Evolutionary conservation across 2,329 filamentous ascomycete genomes (phyloP).

Genomic region (Colletotrichum sidae): DNA sequence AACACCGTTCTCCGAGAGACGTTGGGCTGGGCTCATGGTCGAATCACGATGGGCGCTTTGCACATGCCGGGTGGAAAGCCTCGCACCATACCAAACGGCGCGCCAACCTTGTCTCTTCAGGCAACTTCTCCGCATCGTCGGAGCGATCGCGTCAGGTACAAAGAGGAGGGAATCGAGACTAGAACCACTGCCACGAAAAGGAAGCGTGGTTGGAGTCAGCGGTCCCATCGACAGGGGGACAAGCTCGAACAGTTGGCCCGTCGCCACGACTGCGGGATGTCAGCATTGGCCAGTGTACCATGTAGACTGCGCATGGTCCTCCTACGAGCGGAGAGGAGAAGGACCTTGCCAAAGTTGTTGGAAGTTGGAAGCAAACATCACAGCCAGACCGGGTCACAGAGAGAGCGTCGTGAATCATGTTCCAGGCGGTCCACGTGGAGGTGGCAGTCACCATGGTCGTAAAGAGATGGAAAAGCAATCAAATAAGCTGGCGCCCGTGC

Average conservation of each 20-base stretch:
- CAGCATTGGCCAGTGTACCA: constrained; percentile 18
- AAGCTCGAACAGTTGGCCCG: background rate
- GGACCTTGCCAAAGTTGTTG: constrained; percentile 14
- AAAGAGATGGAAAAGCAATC: constrained; percentile 1
- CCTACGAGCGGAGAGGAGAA: constrained; percentile 1
- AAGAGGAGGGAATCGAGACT: constrained; percentile 10
- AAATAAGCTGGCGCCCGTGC: constrained; percentile 6
- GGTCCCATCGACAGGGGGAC: constrained; percentile 18
- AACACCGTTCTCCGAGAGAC: constrained; percentile 3
- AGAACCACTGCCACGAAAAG: constrained; percentile 5
- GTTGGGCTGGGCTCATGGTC: constrained; percentile 5
- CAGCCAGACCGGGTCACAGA: background rate
- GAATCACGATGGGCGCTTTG: constrained; percentile 16
- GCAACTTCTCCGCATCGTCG: constrained; percentile 21
- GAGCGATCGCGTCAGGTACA: constrained; percentile 18
- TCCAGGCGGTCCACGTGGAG: constrained; percentile 7
- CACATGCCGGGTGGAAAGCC: constrained; percentile 8
- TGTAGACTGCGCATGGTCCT: background rate
- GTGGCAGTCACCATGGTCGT: constrained; percentile 14
- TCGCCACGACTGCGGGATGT: constrained; percentile 8
- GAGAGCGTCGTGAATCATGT: background rate
- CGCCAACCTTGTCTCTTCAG: constrained; percentile 18
- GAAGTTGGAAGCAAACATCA: constrained; percentile 6
- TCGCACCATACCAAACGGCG: constrained; percentile 25
- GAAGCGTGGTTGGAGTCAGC: constrained; percentile 6